Percentiles rank a stretch among this genome's conserved stretches.
Conservation (phyloP, 305 asterid genomes). For the Fraxinus velutina region DNA sequence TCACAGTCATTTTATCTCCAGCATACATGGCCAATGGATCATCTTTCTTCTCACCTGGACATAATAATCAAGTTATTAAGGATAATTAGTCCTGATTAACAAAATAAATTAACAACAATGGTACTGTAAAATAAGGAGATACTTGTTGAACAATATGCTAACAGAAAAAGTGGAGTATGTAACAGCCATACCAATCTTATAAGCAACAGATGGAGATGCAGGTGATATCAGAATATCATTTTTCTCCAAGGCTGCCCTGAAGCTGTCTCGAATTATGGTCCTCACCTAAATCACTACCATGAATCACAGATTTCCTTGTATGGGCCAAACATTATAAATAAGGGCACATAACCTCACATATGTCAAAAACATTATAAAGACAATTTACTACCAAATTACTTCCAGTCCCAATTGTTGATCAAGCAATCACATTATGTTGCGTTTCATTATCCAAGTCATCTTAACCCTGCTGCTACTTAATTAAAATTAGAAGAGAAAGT, state of each 20-base stretch:
- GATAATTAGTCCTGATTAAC: background rate
- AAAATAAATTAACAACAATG: background rate
- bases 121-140: background rate
- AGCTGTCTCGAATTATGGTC: conserved; percentile 68
- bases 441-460: conserved; percentile 8
- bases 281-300: conserved; percentile 59
- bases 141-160: background rate
- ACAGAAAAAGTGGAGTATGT: conserved; percentile 12
- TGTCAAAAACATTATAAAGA: conserved; percentile 8
- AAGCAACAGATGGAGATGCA: conserved; percentile 91
- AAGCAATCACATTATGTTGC: conserved; percentile 1
- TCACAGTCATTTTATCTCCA: conserved; percentile 94
- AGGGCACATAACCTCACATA: background rate
- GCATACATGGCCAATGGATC: conserved; percentile 98
- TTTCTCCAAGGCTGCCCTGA: conserved; percentile 67
- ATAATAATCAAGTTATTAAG: conserved; percentile 16
- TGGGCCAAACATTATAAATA: background rate
- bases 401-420: background rate
- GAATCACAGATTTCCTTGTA: conserved; percentile 16
- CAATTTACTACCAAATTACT: conserved; percentile 9
- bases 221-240: conserved; percentile 91
- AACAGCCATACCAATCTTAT: conserved; percentile 56
- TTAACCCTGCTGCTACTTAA: conserved; percentile 2
- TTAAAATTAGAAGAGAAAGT: conserved; percentile 7
- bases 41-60: conserved; percentile 90